Base-by-base conservation (phyloP, 2,329 filamentous ascomycete genomes). In the Whalleya microplaca region DNA sequence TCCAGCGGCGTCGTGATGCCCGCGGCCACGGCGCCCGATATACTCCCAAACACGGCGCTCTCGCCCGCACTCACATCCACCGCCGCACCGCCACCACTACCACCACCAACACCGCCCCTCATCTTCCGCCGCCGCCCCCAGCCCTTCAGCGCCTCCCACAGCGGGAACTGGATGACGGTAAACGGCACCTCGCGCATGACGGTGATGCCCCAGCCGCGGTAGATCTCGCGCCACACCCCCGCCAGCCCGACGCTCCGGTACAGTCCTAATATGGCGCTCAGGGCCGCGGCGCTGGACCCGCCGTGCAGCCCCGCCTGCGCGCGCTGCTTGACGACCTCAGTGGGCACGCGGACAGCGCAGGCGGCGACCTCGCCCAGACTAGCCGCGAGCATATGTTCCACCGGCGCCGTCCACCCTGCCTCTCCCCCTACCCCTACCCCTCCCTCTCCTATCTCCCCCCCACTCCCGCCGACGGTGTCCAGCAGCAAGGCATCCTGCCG, bases 161-260 rank as follows among this genome's bases (percentile, higher is more conserved):
- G 82, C 45, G 95, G 95, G 72, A 99, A 99, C 75, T 99, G 95
- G 61, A 99, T 90, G 9, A 97, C 88, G 2, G 96, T 98, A 70
- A 99, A 99, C 3, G 95, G 95, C 59, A 99, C 93, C 79, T 99
- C 95, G 56, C 95, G 86, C 77, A 97, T 89, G 50, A 99, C 88
- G 1, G 95, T 99, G 66, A 98, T 92, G 18, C 86, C 84, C 83
- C 92, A 96, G 1, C 96, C 95, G 37, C 95, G 83, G 75, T 99
- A 99, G 53, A 99, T 76, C 75, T 97, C 93, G 59, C 84, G 79
- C 81, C 91, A 87, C 46, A 98, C 89, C 21, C 86, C 77, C 2
- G 58, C 32, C 1, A 88, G 44, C 0, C 82, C 82, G 51, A 76
- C 69, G 0, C 63, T 51, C 1, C 70, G 61, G 59, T 77, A 75